These are phyloP conservation scores for Penicillium sp. DNA, from an alignment of 2,329 filamentous ascomycete genomes.

Conservation along the genomic window DNA sequence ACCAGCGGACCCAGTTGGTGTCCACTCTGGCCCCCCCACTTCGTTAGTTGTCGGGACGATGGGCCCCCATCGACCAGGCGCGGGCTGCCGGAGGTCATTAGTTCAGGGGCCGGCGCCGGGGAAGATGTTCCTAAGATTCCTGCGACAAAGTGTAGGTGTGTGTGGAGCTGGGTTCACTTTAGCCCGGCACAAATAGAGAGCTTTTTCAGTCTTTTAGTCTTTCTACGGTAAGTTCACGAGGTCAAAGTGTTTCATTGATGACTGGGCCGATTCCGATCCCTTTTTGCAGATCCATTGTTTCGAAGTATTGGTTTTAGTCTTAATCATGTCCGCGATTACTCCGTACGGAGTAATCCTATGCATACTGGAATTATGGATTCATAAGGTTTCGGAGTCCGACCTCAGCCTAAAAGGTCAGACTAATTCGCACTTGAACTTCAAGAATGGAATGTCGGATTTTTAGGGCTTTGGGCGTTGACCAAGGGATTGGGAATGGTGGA, in stretches of 20 bases:
- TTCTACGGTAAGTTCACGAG: background rate
- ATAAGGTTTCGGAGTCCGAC: background rate
- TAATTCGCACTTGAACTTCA: slow-evolving; percentile 5
- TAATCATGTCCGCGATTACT: background rate
- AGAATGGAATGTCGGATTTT: background rate
- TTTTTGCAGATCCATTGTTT: slow-evolving; percentile 23
- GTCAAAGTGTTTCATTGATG: slow-evolving; percentile 12
- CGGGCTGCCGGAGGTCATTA: slow-evolving; percentile 28
- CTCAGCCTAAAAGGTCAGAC: background rate
- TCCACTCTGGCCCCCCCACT: slow-evolving; percentile 2
- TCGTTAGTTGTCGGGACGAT: slow-evolving; percentile 23
- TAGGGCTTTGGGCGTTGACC: background rate
- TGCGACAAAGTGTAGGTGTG: slow-evolving; percentile 25
- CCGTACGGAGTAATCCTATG: background rate
- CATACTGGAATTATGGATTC: background rate
- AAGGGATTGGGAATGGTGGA: slow-evolving; percentile 24
- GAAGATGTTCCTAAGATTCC: slow-evolving; percentile 35
- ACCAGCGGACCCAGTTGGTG: background rate
- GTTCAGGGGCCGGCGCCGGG: slow-evolving; percentile 30
- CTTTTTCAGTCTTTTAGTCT: background rate
- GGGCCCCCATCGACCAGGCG: slow-evolving; percentile 16
- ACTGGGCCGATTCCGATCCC: slow-evolving; percentile 19
- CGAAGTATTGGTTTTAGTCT: background rate
- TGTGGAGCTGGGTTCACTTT: slow-evolving; percentile 10
- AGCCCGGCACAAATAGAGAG: background rate